Evolutionary conservation across 1,284 basidiomycete species (phyloP).

Genomic region (Leccinum fallax): DNA sequence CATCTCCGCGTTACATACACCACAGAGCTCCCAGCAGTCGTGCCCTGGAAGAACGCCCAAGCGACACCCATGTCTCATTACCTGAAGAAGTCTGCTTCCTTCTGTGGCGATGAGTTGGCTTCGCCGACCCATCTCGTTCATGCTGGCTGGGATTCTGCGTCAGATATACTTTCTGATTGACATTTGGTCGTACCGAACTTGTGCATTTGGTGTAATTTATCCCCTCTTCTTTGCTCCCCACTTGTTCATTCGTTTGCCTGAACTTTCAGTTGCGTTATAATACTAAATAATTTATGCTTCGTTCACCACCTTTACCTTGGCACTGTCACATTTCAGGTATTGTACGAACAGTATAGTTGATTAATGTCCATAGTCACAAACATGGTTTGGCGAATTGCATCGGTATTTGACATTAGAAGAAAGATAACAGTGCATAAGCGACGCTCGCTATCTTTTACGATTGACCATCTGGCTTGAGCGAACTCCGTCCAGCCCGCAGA

Average conservation of each 20-base stretch:
- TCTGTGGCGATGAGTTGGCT: slow-evolving; percentile 39
- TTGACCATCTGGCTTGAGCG: slow-evolving; percentile 78
- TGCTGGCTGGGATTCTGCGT: slow-evolving; percentile 62
- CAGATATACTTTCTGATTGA: slow-evolving; percentile 44
- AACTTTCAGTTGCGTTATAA: slow-evolving; percentile 25
- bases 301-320: slow-evolving; percentile 10
- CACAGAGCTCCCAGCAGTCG: slow-evolving; percentile 38
- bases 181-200: slow-evolving; percentile 12
- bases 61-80: slow-evolving; percentile 41
- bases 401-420: slow-evolving; percentile 16
- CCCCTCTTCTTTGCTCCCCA: slow-evolving; percentile 4
- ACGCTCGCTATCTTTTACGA: slow-evolving; percentile 43
- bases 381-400: slow-evolving; percentile 16
- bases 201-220: slow-evolving; percentile 32
- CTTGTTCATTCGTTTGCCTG: slow-evolving; percentile 24
- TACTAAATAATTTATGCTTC: slow-evolving; percentile 36
- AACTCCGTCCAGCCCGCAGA: slow-evolving; percentile 89
- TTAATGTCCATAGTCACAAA: slow-evolving; percentile 38
- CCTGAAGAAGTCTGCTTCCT: slow-evolving; percentile 42
- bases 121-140: slow-evolving; percentile 51
- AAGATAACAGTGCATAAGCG: slow-evolving; percentile 25
- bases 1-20: slow-evolving; percentile 42
- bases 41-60: slow-evolving; percentile 44
- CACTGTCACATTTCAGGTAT: slow-evolving; percentile 20
- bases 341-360: slow-evolving; percentile 34